Percentiles rank a stretch among this genome's conserved stretches.
phyloP scores from a whole-genome alignment of 441 rosid species.

The Gossypium armourianum region DNA sequence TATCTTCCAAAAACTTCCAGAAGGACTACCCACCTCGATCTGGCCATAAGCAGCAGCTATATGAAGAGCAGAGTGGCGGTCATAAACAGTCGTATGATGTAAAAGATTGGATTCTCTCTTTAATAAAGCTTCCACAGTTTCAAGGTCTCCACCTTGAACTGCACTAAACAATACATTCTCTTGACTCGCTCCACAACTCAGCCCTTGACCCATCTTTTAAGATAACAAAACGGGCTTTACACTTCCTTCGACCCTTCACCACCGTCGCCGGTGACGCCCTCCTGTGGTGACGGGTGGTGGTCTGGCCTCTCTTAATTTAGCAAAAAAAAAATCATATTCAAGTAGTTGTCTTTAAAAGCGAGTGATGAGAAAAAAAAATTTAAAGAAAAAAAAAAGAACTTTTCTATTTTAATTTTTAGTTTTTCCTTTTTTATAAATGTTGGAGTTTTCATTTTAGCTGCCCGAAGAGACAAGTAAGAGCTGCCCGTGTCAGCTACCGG shows the following conservation, averaged over 20 bases:
- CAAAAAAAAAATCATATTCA: slow-evolving; percentile 13
- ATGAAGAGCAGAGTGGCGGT: slow-evolving; percentile 74
- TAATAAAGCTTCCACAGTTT: slow-evolving; percentile 35
- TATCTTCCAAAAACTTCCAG: slow-evolving; percentile 4
- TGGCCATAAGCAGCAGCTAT: slow-evolving; percentile 89
- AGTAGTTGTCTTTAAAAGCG: neutral
- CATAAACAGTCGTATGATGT: slow-evolving; percentile 45
- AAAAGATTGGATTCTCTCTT: slow-evolving; percentile 42
- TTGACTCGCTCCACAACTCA: slow-evolving; percentile 58
- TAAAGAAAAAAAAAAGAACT: neutral
- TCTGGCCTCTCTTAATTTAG: slow-evolving; percentile 7
- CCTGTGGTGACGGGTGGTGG: slow-evolving; percentile 21
- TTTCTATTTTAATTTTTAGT: neutral
- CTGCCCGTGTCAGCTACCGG: slow-evolving; percentile 25
- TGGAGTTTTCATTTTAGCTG: slow-evolving; percentile 27
- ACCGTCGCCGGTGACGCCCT: slow-evolving; percentile 35
- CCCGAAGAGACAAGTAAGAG: slow-evolving; percentile 18
- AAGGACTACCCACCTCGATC: slow-evolving; percentile 56
- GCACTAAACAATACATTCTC: slow-evolving; percentile 60
- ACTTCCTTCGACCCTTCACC: slow-evolving; percentile 22
- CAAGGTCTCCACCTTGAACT: slow-evolving; percentile 57
- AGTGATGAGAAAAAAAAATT: neutral
- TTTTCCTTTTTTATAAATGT: neutral
- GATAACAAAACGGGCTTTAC: neutral
- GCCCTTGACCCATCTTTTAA: slow-evolving; percentile 67